A percentile compares a stretch with the other conserved stretches of the same genome.
Conservation (phyloP, 257 asterid genomes). For the Knoxia roxburghii region DNA sequence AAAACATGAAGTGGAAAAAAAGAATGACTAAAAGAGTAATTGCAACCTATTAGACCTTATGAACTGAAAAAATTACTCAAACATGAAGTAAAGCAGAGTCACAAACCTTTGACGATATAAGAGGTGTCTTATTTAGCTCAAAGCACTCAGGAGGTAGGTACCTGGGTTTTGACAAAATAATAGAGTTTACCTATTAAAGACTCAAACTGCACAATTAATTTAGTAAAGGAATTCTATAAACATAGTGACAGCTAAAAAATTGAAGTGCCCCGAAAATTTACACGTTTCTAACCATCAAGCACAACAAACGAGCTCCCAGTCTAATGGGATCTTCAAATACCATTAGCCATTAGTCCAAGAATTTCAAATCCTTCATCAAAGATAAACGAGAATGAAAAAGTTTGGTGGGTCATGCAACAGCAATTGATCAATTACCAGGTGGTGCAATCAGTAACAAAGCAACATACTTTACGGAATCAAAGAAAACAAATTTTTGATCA, state of each 20-base stretch:
- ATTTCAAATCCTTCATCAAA: background rate
- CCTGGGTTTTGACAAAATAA: slow-evolving; percentile 42
- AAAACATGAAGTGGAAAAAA: too few species aligned
- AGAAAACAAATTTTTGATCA: background rate
- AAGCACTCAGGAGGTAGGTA: slow-evolving; percentile 99
- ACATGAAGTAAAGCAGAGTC: slow-evolving; percentile 1
- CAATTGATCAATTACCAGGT: background rate
- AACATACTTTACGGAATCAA: background rate
- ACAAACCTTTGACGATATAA: slow-evolving; percentile 91
- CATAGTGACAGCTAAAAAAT: background rate
- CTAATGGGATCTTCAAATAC: background rate
- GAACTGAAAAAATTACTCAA: background rate
- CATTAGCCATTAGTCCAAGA: background rate
- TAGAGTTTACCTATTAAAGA: background rate
- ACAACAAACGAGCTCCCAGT: background rate
- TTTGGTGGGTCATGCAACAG: background rate
- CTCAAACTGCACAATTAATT: background rate
- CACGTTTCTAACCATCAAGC: background rate
- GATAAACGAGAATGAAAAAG: background rate
- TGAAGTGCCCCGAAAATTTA: background rate
- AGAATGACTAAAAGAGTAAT: too few species aligned
- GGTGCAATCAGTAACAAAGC: background rate
- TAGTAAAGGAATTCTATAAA: background rate
- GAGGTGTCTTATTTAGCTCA: slow-evolving; percentile 92
- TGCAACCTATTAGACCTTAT: background rate